Conservation (phyloP, 1,139 yeast species). For the Yamadazyma mexicana region DNA sequence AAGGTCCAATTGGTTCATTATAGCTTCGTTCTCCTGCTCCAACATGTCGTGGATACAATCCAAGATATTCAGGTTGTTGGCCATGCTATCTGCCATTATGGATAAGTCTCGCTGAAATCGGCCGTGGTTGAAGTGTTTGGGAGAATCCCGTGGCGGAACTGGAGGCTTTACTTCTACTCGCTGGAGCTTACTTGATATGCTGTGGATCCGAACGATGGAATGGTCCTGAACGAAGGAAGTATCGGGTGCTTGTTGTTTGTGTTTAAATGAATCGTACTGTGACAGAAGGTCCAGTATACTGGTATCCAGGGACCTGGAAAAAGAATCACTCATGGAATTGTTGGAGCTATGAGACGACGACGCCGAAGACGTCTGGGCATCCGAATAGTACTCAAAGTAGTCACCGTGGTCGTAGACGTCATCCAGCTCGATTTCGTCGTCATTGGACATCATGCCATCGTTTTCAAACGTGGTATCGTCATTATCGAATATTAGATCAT, state of each 20-base stretch:
- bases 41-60: conserved; percentile 20
- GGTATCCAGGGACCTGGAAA: conserved; percentile 1
- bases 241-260: no score
- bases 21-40: conserved; percentile 12
- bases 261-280: conserved; percentile 1
- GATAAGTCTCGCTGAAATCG: conserved; percentile 5
- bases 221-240: no score
- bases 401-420: no score
- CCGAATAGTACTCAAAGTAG: conserved; percentile 4
- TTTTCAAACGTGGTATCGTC: not conserved
- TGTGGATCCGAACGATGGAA: no score
- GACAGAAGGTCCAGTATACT: conserved; percentile 5
- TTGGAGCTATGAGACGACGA: conserved; percentile 1
- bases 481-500: not conserved
- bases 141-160: no score
- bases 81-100: conserved; percentile 9
- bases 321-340: not conserved
- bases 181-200: no score
- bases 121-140: conserved; percentile 3
- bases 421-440: not conserved
- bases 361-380: no score
- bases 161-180: not conserved
- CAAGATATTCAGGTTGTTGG: conserved; percentile 11
- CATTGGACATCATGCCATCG: not conserved
- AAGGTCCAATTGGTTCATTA: conserved; percentile 9